phyloP scores from a whole-genome alignment of 2,329 filamentous ascomycete genomes.

The Trichoderma sp. region DNA sequence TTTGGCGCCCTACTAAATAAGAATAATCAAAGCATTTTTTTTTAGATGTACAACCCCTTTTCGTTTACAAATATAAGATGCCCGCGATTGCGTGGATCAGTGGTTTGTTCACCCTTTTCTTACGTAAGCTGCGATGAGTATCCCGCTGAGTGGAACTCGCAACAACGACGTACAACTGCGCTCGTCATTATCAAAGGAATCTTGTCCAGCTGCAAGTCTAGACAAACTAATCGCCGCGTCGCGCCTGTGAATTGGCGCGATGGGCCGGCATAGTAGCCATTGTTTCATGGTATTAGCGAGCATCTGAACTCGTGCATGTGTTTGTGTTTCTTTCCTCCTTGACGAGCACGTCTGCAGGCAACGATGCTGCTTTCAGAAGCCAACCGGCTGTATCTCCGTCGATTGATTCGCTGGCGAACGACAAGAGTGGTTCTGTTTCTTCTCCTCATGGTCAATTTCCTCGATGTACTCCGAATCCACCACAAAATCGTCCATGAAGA shows the following conservation, averaged over 20 bases:
- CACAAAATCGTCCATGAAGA: conserved; percentile 32
- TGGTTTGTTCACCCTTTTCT: background rate
- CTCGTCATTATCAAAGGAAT: background rate
- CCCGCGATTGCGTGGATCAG: background rate
- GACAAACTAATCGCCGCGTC: conserved; percentile 4
- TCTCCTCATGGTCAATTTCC: conserved; percentile 36
- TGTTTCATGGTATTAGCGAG: conserved; percentile 9
- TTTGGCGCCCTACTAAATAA: background rate
- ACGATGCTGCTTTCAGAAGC: conserved; percentile 31
- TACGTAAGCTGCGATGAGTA: conserved; percentile 1
- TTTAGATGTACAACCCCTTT: background rate
- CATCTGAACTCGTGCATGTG: background rate
- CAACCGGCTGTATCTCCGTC: conserved; percentile 36
- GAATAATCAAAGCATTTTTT: background rate
- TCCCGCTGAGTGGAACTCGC: background rate
- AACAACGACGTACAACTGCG: background rate
- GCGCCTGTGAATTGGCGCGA: conserved; percentile 13
- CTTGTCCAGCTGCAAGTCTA: background rate
- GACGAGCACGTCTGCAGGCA: background rate
- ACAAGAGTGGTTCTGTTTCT: conserved; percentile 35
- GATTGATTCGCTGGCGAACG: conserved; percentile 36
- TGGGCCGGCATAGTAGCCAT: background rate
- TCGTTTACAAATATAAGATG: background rate
- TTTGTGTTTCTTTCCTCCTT: background rate
- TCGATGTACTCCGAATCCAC: conserved; percentile 41